Conservation (phyloP, 495 filamentous ascomycete genomes). For the Lasiosphaeriaceae sp. region DNA sequence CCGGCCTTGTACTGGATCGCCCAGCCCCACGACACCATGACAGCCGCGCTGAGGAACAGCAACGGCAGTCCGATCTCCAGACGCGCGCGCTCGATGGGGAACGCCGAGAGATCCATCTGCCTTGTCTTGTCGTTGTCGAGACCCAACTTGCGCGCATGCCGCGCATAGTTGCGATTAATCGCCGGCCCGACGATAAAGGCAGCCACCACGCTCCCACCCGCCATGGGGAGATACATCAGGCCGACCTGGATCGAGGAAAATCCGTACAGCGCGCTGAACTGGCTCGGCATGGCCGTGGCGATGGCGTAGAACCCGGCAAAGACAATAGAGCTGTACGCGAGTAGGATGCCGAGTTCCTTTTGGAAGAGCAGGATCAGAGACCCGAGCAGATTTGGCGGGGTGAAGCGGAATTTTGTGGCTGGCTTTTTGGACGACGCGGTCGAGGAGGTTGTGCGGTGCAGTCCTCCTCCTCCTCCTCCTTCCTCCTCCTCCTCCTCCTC, state of each 20-base stretch:
- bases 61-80: slow-evolving; percentile 53
- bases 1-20: slow-evolving; percentile 33
- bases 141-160: slow-evolving; percentile 36
- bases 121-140: slow-evolving; percentile 39
- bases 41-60: slow-evolving; percentile 32
- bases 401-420: slow-evolving; percentile 33
- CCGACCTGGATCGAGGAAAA: slow-evolving; percentile 57
- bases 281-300: slow-evolving; percentile 42
- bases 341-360: slow-evolving; percentile 57
- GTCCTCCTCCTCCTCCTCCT: background rate
- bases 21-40: slow-evolving; percentile 57
- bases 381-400: slow-evolving; percentile 53
- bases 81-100: slow-evolving; percentile 65
- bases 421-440: background rate
- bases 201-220: slow-evolving; percentile 58
- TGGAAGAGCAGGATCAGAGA: slow-evolving; percentile 58
- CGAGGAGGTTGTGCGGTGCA: background rate
- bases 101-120: slow-evolving; percentile 47
- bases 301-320: slow-evolving; percentile 61
- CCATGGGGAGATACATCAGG: slow-evolving; percentile 53
- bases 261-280: slow-evolving; percentile 51
- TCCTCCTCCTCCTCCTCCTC: too few relatives aligned
- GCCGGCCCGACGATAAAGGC: slow-evolving; percentile 48
- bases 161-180: slow-evolving; percentile 52
- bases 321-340: slow-evolving; percentile 53